phyloP scores from a whole-genome alignment of 768 basidiomycete species.

The Tephrocybe sp. region DNA sequence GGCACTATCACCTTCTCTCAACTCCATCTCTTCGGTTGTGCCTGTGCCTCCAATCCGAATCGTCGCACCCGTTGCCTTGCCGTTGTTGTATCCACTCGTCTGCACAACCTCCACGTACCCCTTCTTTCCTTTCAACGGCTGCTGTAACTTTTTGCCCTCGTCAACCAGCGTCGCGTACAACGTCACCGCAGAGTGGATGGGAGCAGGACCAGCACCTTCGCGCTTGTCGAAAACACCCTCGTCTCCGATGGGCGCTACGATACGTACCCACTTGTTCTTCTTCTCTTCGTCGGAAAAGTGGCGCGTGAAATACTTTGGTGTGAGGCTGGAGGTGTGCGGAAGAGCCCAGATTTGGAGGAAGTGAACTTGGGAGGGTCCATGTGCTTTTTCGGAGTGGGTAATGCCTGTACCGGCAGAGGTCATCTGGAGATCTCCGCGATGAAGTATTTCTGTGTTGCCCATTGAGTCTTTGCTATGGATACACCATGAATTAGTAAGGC shows the following conservation, averaged over 20 bases:
- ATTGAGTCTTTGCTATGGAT: constrained; percentile 77
- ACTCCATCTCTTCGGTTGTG: constrained; percentile 37
- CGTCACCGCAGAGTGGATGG: constrained; percentile 66
- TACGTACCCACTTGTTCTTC: constrained; percentile 60
- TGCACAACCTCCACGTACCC: constrained; percentile 89
- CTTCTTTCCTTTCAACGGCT: constrained; percentile 53
- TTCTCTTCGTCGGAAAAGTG: constrained; percentile 84
- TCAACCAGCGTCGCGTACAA: constrained; percentile 76
- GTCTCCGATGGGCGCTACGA: constrained; percentile 73
- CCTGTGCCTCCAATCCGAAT: constrained; percentile 47
- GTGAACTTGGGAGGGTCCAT: constrained; percentile 42
- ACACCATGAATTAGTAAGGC: constrained; percentile 3
- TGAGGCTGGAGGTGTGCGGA: constrained; percentile 43
- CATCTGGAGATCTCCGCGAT: constrained; percentile 87
- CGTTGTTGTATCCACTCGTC: constrained; percentile 75
- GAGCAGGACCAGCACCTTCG: constrained; percentile 77
- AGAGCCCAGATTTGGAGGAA: constrained; percentile 56
- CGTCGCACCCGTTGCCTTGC: constrained; percentile 53
- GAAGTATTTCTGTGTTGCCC: constrained; percentile 86
- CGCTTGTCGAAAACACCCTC: constrained; percentile 59
- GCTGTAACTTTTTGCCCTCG: constrained; percentile 49
- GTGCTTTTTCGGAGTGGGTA: constrained; percentile 63
- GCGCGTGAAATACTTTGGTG: constrained; percentile 84
- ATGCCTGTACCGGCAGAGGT: constrained; percentile 93
- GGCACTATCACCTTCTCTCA: constrained; percentile 87